Evolutionary conservation across 257 asterid genomes (phyloP).

Genomic region (Misopates orontium): DNA sequence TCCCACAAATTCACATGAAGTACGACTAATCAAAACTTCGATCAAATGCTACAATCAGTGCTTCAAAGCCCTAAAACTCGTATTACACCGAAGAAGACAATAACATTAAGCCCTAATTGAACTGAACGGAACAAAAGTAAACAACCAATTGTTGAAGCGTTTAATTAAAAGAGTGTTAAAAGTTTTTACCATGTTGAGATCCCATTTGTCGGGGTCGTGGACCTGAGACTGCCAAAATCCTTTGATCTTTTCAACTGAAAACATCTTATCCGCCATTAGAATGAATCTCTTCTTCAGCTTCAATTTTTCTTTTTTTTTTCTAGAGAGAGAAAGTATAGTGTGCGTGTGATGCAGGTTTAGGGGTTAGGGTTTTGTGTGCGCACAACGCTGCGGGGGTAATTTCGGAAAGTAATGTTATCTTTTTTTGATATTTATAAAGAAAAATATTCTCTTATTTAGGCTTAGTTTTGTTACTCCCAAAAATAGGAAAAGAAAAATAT

Average conservation of each 20-base stretch:
- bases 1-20: conserved; percentile 3
- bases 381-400: too few relatives aligned
- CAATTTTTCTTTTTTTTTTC: neutral
- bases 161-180: neutral
- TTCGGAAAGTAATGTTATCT: neutral
- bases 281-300: conserved; percentile 11
- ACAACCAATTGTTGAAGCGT: neutral
- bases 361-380: conserved; percentile 27
- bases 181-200: conserved; percentile 61
- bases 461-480: too few relatives aligned
- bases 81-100: neutral
- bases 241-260: conserved; percentile 65
- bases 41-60: too few relatives aligned
- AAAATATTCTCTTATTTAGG: too few relatives aligned
- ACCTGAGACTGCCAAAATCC: conserved; percentile 77
- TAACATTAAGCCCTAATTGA: neutral
- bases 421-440: too few relatives aligned
- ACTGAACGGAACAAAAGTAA: neutral
- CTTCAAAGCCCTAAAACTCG: neutral
- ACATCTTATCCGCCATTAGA: conserved; percentile 53
- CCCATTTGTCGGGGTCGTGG: conserved; percentile 82
- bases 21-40: too few relatives aligned
- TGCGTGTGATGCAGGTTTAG: conserved; percentile 34
- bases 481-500: too few relatives aligned
- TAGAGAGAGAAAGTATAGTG: conserved; percentile 3